phyloP scores from a whole-genome alignment of 768 basidiomycete genomes.

The Kwoniella botswanensis region DNA sequence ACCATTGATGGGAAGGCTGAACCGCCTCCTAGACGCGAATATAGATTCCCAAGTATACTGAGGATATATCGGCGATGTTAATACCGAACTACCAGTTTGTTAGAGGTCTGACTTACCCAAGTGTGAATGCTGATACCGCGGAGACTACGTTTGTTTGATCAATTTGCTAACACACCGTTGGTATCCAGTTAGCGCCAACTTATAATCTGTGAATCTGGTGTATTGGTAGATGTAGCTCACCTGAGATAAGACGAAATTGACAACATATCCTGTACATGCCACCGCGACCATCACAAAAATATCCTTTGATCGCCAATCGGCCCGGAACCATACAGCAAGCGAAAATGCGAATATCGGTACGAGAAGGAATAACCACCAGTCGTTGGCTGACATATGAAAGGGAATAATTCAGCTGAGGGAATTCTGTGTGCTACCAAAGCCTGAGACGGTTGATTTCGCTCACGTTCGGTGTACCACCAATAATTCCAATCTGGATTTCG shows the following conservation, averaged over 20 bases:
- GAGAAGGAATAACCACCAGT: conserved; percentile 47
- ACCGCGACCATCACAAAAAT: conserved; percentile 47
- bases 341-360: conserved; percentile 47
- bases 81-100: too few species aligned
- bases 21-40: conserved; percentile 44
- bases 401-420: neutral
- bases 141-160: conserved; percentile 44
- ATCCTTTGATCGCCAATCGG: conserved; percentile 46
- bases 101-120: conserved; percentile 31
- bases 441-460: neutral
- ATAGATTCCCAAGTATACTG: conserved; percentile 44
- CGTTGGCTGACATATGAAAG: conserved; percentile 18
- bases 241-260: conserved; percentile 34
- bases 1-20: conserved; percentile 53
- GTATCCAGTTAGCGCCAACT: neutral
- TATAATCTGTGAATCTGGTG: neutral
- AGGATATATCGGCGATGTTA: too few species aligned
- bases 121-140: conserved; percentile 45
- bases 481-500: conserved; percentile 32
- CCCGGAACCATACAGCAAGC: conserved; percentile 46
- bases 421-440: neutral
- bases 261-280: conserved; percentile 40
- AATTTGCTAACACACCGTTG: conserved; percentile 22
- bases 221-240: conserved; percentile 8
- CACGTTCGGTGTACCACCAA: conserved; percentile 48